Evolutionary conservation across 2,329 filamentous ascomycete species (phyloP), one percentile per base, ranked within the genome.

Genomic region (Colletotrichum simmondsii): DNA sequence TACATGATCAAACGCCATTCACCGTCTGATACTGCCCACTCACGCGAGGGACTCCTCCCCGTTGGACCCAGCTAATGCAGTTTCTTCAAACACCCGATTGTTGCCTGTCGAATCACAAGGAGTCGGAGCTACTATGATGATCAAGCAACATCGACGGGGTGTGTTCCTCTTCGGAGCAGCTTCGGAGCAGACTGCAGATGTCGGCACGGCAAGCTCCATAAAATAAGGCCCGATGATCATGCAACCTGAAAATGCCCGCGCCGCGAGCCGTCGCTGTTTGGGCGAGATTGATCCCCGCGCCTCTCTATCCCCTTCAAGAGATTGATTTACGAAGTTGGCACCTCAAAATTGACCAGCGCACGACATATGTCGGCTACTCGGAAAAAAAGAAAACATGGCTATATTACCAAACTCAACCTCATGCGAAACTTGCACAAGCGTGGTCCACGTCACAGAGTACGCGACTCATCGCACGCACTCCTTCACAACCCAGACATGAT

Each of bases 191-290:
- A 49, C 37, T 30, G 26, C 58, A 58, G 22, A n/a, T 30, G 28
- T 37, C 54, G 59, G 70, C 59, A 52, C 70, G 53, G 59, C 59
- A 46, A 64, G 70, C 65, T 69, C 70, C 70, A 72, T 54, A 46
- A 69, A 69, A 69, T 72, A 72, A 72, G 59, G 65, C 59, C 54
- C 65, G 70, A 28, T 59, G 54, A 69, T 69, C 65, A 69, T 69
- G 70, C 70, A 72, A 72, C 65, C 59, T 62, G 53, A 68, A 35
- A 35, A 11, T 64, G 61, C 35, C 53, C 53, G 46, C 30, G 49
- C 61, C 30, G 61, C 19, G 46, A 57, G 59, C 61, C 32, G 53
- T 22, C 54, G 42, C 32, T 67, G 65, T 54, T 62, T 37, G 65
- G 58, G 69, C 65, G 28, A 32, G 69, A 59, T 59, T 71, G 69